Evolutionary conservation across 2,329 filamentous ascomycete species (phyloP).

Genomic region (Nectriaceae sp.): DNA sequence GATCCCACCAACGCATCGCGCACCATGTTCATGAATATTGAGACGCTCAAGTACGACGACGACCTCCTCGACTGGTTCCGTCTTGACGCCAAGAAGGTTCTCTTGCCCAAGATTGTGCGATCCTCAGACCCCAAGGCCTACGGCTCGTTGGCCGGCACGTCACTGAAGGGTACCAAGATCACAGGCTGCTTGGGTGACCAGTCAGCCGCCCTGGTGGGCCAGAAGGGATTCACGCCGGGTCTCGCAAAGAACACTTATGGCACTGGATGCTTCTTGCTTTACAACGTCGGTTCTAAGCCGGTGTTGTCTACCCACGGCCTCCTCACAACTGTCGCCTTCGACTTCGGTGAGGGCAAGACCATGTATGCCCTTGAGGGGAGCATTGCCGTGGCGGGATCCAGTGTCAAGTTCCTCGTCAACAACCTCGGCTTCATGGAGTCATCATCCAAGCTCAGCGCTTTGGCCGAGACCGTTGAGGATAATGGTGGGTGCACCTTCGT

Average conservation of each 20-base stretch:
- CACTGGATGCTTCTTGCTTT: constrained; percentile 81
- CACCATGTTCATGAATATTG: constrained; percentile 86
- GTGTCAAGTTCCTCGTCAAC: constrained; percentile 68
- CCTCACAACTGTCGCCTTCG: constrained; percentile 75
- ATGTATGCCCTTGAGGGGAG: constrained; percentile 78
- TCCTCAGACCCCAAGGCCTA: constrained; percentile 72
- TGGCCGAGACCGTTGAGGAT: constrained; percentile 57
- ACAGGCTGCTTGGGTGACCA: constrained; percentile 81
- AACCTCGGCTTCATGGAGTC: constrained; percentile 58
- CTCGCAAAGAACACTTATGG: constrained; percentile 85
- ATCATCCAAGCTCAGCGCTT: constrained; percentile 45
- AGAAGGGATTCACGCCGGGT: constrained; percentile 75
- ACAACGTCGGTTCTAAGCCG: constrained; percentile 78
- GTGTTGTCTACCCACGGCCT: constrained; percentile 78
- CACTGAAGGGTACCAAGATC: constrained; percentile 68
- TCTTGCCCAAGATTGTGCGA: constrained; percentile 74
- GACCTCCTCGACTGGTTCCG: constrained; percentile 74
- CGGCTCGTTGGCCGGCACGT: constrained; percentile 61
- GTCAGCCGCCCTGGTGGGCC: constrained; percentile 77
- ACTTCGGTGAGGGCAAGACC: constrained; percentile 67
- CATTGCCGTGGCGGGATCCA: constrained; percentile 75
- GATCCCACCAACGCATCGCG: constrained; percentile 82
- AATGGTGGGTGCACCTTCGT: constrained; percentile 78
- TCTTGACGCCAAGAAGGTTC: constrained; percentile 68
- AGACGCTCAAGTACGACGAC: constrained; percentile 74